A percentile compares a stretch with the other conserved stretches of the same genome.
These are phyloP conservation scores for Iberis amara DNA, from an alignment of 441 rosid species.

Conservation along the genomic window DNA sequence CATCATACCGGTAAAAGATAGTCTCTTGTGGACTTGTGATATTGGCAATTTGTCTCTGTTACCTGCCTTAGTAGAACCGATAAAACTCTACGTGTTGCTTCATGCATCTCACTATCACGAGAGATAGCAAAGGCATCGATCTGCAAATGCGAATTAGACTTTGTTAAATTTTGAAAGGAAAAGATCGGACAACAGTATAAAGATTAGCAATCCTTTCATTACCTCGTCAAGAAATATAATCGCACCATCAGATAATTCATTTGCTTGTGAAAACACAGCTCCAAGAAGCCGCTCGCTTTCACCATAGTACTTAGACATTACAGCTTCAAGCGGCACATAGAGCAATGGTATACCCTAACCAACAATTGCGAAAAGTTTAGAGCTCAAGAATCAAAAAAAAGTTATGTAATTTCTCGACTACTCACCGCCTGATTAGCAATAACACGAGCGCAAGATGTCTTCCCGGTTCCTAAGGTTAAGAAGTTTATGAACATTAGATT, in stretches of 20 bases:
- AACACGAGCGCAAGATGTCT: constrained; percentile 91
- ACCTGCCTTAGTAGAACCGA: constrained; percentile 93
- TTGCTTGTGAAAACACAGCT: constrained; percentile 79
- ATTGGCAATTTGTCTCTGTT: constrained; percentile 1
- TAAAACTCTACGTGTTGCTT: constrained; percentile 89
- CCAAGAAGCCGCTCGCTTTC: constrained; percentile 86
- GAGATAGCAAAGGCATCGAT: constrained; percentile 88
- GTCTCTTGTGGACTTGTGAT: neutral
- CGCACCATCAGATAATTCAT: constrained; percentile 77
- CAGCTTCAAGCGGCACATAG: constrained; percentile 85
- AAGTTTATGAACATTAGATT: constrained; percentile 19
- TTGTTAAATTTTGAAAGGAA: neutral
- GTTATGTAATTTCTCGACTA: constrained; percentile 4
- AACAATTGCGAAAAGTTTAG: neutral
- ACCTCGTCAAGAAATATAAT: constrained; percentile 92
- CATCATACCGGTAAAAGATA: neutral
- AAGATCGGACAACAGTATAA: neutral
- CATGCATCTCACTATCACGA: constrained; percentile 84
- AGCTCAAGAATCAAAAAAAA: constrained; percentile 3
- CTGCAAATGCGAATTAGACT: constrained; percentile 33
- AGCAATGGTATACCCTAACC: constrained; percentile 76
- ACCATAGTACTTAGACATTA: constrained; percentile 87
- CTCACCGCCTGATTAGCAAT: constrained; percentile 87
- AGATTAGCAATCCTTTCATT: constrained; percentile 12
- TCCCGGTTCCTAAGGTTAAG: constrained; percentile 72